Base-by-base conservation (phyloP, 495 filamentous ascomycete genomes). In the Talaromyces nanjingensis region DNA sequence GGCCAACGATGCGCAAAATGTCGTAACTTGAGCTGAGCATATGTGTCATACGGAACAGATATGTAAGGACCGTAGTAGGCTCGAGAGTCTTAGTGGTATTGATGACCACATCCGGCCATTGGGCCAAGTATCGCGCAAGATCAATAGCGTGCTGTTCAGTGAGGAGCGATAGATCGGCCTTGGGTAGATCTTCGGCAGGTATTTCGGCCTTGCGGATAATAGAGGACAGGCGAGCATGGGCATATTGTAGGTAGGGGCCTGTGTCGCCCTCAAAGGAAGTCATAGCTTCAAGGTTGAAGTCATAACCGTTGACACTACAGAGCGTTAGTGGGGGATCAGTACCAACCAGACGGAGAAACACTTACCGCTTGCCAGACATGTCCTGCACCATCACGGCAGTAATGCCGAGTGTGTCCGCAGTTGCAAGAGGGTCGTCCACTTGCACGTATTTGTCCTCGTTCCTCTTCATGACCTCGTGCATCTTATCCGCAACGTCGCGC, bases 31-130 rank as follows among this genome's bases (percentile, higher is more conserved):
- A 90, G 79, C 89, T 93, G 62, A 96, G 74, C 59, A 86, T 80
- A 72, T 94, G 91, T 1, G 90, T 96, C 88, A 96, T 89, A 76
- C 86, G 88, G 81, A 93, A 93, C 53, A 96, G 84, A 76, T 94
- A 96, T 11, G 86, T 87, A 34, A 96, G 77, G 58, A 96, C 80
- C 6, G 85, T 87, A 53, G 85, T 76, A 18, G 87, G 86, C 73
- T 90, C 87, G 54, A 84, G 77, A 14, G 84, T 87, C 76, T 84
- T 87, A 65, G 78, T 73, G 6, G 87, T 86, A 62, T 85, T 83
- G 49, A 84, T 65, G 33, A 87, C 76, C 14, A 87, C 81, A 61
- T 89, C 87, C 8, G 87, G 86, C 80, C 83, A 91, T 56, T 82
- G 78, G 2, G 84, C 77, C 22, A 91, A 71, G 63, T 82, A 65